Evolutionary conservation across 306 rosid species (phyloP), one percentile per base, ranked within the genome.

Genomic region (Fragaria nilgerrensis): DNA sequence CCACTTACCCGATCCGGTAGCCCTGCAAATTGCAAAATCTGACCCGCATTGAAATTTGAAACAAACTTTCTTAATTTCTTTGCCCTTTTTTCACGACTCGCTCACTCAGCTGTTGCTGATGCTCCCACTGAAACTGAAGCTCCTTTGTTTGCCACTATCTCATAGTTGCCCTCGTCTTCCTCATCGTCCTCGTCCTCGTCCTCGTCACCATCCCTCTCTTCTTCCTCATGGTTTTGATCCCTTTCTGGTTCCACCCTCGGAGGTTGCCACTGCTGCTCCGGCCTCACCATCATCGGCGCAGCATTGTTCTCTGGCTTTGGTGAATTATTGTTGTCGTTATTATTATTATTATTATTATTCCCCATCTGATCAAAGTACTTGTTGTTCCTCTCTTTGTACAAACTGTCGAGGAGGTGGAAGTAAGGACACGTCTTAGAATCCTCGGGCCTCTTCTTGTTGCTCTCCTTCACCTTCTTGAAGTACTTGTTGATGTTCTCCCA

Each of bases 401-500:
- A 39, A 36, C 91, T 92, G 32, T 96, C 98, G 16, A 96, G 75
- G 22, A 76, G 90, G 68, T 88, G 89, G 37, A 91, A 96, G 74
- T 96, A 96, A 0, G 99, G 98, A 25, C 99, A 96, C 0, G 99
- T 96, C 75, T 96, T 96, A 14, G 99, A 86, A 77, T 96, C 98
- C 84, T 96, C 91, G 0, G 97, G 87, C 63, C 98, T 84, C 29
- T 77, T 91, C 89, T 88, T 92, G 88, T 86, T 92, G 82, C 99
- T 89, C 55, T 96, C 97, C 73, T 96, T 96, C 3, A 92, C 97
- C 66, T 92, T 96, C 89, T 96, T 96, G 94, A 88, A 96, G 86
- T 96, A 96, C 85, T 94, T 94, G 92, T 94, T 94, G 71, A 94
- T 94, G 81, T 94, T 94, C 83, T 94, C 98, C 98, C 98, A 94